Evolutionary conservation across 805 yeast species (phyloP), one percentile per base, ranked within the genome.

Genomic region (Cyberlindnera maritima): DNA sequence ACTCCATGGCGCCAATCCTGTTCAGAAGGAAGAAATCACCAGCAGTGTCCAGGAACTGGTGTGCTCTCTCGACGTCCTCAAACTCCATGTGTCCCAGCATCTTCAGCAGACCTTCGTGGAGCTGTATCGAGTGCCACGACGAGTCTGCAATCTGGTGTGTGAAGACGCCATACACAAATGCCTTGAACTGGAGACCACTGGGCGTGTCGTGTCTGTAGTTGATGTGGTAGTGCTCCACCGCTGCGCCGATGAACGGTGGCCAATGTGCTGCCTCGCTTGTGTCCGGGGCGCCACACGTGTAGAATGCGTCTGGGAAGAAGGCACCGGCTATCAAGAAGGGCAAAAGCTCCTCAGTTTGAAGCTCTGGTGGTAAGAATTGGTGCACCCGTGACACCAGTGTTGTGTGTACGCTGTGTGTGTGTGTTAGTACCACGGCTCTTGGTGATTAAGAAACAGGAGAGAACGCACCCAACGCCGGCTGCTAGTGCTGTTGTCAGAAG

Each of bases 261-360:
- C 90, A 83, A 58, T 83, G 89, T 0, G 82, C 69, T 25, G 67
- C 75, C 60, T 84, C 90, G 3, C 86, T 84, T 2, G 74, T 73
- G 11, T 73, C 71, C 3, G 76, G 68, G 21, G 63, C 56, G 41
- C 75, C 63, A 60, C 89, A 84, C 31, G 76, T 69, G 61, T 84
- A 84, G 56, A 82, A 77, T 0, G 85, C 79, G 59, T 84, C 90
- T 0, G 90, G 90, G 56, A 77, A 80, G 58, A 84, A 83, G 0
- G 85, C 73, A 0, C 89, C 90, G 1, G 85, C 75, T 14, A 77
- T 62, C n/a, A 74, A 53, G 39, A 62, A 70, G 3, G 69, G 59
- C 3, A 56, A 37, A 25, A 57, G 60, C 3, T 52, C 53, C 4
- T 28, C 32, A 1, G 32, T 17, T 23, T 61, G 56, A 2, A 72